Conservation (phyloP, 2,329 filamentous ascomycete species). For the Penicillium sp. region DNA sequence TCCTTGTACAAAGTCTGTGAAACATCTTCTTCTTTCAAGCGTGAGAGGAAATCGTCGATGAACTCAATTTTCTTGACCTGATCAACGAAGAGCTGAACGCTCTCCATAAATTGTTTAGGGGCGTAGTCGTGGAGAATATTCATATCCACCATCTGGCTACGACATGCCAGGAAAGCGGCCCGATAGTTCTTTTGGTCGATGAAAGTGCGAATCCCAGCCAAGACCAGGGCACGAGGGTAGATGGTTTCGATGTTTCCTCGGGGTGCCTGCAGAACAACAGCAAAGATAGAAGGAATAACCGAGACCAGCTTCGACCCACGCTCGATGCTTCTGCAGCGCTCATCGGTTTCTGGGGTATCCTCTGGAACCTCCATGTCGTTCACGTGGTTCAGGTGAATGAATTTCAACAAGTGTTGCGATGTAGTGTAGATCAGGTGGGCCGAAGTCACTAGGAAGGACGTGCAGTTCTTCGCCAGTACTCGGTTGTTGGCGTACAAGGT, state of each 20-base stretch:
- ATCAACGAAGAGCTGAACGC: constrained; percentile 72
- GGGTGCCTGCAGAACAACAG: constrained; percentile 88
- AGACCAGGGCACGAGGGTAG: constrained; percentile 85
- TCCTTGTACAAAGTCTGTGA: constrained; percentile 91
- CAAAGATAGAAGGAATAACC: constrained; percentile 83
- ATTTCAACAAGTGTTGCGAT: constrained; percentile 87
- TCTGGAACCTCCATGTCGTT: constrained; percentile 75
- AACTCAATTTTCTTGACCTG: constrained; percentile 79
- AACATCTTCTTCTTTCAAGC: constrained; percentile 85
- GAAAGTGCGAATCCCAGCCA: constrained; percentile 80
- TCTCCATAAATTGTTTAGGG: constrained; percentile 78
- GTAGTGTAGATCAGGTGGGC: constrained; percentile 90
- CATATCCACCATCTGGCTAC: constrained; percentile 93
- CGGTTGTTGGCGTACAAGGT: constrained; percentile 74
- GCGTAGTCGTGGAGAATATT: constrained; percentile 94
- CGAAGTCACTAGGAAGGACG: constrained; percentile 79
- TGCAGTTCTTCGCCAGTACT: constrained; percentile 79
- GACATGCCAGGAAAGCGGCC: constrained; percentile 80
- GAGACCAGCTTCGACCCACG: constrained; percentile 83
- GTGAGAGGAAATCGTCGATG: constrained; percentile 88
- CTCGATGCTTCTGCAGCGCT: constrained; percentile 88
- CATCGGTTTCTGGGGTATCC: constrained; percentile 88
- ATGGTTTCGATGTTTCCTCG: constrained; percentile 94
- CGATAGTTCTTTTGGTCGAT: constrained; percentile 80
- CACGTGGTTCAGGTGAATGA: constrained; percentile 72